phyloP scores from a whole-genome alignment of 2,329 filamentous ascomycete genomes.

The Celoporthe dispersa region DNA sequence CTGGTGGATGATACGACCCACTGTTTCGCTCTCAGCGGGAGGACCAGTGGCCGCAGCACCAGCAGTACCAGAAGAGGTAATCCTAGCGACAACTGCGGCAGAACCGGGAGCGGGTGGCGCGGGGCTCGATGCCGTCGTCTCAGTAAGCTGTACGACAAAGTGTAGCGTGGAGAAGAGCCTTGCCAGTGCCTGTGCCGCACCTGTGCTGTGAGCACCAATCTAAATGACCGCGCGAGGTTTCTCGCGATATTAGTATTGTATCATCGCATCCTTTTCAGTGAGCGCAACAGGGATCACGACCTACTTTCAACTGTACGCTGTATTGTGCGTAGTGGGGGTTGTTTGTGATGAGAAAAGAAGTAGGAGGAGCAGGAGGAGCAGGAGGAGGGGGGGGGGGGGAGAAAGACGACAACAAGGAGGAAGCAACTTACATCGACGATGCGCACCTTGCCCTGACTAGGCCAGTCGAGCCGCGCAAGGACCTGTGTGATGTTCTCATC shows the following conservation, averaged over 20 bases:
- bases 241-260: background rate
- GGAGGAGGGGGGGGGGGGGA: too few relatives aligned
- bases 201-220: background rate
- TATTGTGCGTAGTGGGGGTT: background rate
- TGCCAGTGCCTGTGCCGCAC: background rate
- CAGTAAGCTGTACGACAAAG: background rate
- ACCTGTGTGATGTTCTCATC: conserved; percentile 35
- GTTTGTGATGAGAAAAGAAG: background rate
- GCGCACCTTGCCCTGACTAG: conserved; percentile 35
- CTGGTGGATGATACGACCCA: background rate
- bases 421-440: conserved; percentile 35
- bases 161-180: background rate
- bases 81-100: too few relatives aligned
- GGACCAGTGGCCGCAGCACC: too few relatives aligned
- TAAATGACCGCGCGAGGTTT: background rate
- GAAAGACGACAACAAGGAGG: too few relatives aligned
- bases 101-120: too few relatives aligned
- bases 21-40: too few relatives aligned
- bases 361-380: too few relatives aligned
- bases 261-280: background rate
- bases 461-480: conserved; percentile 37
- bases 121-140: background rate
- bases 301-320: too few relatives aligned
- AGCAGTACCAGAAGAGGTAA: background rate
- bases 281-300: background rate